Evolutionary conservation across 2,329 filamentous ascomycete genomes (phyloP).

Genomic region (Cladosporium velox): DNA sequence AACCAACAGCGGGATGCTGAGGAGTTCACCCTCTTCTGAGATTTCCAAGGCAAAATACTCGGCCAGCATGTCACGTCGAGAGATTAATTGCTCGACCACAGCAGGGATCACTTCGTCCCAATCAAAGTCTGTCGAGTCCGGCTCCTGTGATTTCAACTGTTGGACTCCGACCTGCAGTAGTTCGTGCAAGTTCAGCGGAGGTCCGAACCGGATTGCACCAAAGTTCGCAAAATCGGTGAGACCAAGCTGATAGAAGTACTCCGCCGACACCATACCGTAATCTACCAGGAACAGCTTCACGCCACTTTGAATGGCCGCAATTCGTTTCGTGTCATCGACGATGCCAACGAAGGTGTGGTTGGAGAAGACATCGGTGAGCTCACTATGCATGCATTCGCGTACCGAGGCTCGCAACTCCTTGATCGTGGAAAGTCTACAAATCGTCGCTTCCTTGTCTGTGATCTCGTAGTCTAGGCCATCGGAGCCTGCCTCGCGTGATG

Average conservation of each 20-base stretch:
- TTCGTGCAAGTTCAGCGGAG: constrained; percentile 69
- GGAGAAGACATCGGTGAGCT: constrained; percentile 82
- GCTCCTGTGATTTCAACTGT: constrained; percentile 54
- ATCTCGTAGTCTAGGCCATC: constrained; percentile 70
- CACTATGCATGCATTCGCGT: constrained; percentile 77
- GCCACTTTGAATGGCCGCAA: constrained; percentile 90
- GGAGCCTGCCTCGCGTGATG: constrained; percentile 31
- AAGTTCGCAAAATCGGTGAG: constrained; percentile 97
- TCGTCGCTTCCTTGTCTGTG: constrained; percentile 67
- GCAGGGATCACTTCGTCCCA: constrained; percentile 65
- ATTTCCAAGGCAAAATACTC: constrained; percentile 93
- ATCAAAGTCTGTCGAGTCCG: constrained; percentile 59
- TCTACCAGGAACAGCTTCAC: constrained; percentile 91
- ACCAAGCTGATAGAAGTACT: constrained; percentile 94
- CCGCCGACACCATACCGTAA: constrained; percentile 80
- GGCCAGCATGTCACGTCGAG: constrained; percentile 78
- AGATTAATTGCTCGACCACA: constrained; percentile 69
- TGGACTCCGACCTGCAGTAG: constrained; percentile 73
- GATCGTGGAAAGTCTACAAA: constrained; percentile 78
- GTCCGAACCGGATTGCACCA: constrained; percentile 76
- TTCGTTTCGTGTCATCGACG: constrained; percentile 80
- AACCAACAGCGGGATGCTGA: constrained; percentile 78
- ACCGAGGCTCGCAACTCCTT: constrained; percentile 81
- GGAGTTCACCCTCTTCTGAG: constrained; percentile 72
- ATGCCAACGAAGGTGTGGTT: constrained; percentile 91